Evolutionary conservation across 768 basidiomycete genomes (phyloP), one percentile per base, ranked within the genome.

Genomic region (Ephemerocybe angulata): DNA sequence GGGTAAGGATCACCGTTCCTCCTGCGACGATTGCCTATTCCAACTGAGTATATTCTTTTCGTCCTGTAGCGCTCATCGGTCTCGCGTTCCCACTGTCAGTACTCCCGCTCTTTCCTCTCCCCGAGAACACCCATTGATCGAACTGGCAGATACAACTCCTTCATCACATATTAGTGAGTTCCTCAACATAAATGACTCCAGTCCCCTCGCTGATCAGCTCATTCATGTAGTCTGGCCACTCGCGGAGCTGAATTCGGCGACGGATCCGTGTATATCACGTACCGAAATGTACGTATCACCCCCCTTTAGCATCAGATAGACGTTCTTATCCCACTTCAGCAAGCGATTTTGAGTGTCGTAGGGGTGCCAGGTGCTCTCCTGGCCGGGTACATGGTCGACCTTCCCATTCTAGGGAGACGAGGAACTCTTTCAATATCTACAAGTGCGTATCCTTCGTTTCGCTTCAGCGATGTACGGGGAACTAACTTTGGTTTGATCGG

Each of bases 361-460:
- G 87, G 87, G 11, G 76, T 90, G 7, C 88, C 88, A 0, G 86
- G 86, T 0, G 85, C 88, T 1, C 74, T 90, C 25, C 66, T 90
- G 7, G 86, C 88, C 0, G 88, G 87, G 0, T 84, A 82, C 72
- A 73, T 84, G 31, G 87, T 90, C 35, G 86, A 90, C 57, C 61
- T 82, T 21, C 86, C 82, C 0, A 68, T 73, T 54, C 60, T 90
- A 7, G 89, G 88, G 21, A 75, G 88, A 30, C 80, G 76, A 55
- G 88, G 88, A 48, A 84, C 86, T 8, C 72, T 91, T 12, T 78
- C 83, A 0, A 70, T 84, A 37, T 82, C 84, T 40, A 82, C 86
- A 53, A 73, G 86, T 79, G 63, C 74, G 82, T 61, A 80, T 61
- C 31, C 56, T 21, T 55, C 28, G 53, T 49, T 8, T 33, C 59